Evolutionary conservation across 2,329 filamentous ascomycete species (phyloP).

Genomic region (Dendrostoma leiphaemia): DNA sequence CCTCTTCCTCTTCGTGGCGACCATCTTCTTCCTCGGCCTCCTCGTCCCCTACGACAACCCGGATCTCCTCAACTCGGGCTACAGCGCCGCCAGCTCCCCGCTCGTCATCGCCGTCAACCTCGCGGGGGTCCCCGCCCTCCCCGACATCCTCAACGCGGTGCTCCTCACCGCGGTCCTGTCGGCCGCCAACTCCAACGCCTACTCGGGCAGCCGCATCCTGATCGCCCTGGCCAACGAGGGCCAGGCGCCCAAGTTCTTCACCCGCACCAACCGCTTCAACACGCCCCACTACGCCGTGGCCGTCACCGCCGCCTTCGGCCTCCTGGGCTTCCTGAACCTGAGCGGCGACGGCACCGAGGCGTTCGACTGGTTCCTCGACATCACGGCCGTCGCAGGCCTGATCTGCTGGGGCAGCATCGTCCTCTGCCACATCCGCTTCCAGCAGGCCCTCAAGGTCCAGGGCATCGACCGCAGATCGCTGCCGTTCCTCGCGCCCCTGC

Average conservation of each 20-base stretch:
- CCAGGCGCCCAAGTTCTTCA: constrained; percentile 49
- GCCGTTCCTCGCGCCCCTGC: constrained; percentile 26
- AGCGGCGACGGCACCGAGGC: constrained; percentile 42
- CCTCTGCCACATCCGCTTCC: constrained; percentile 30
- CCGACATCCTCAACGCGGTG: constrained; percentile 53
- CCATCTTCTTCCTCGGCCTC: constrained; percentile 58
- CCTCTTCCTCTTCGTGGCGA: constrained; percentile 59
- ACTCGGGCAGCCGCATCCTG: constrained; percentile 49
- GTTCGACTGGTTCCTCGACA: constrained; percentile 55
- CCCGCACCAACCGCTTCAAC: constrained; percentile 47
- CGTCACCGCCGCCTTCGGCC: constrained; percentile 39
- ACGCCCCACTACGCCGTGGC: constrained; percentile 48
- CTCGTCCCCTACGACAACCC: constrained; percentile 53
- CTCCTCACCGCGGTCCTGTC: constrained; percentile 53
- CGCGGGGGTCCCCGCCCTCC: constrained; percentile 46
- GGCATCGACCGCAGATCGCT: constrained; percentile 32
- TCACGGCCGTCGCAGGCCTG: constrained; percentile 42
- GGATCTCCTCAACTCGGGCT: constrained; percentile 32
- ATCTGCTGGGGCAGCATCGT: constrained; percentile 33
- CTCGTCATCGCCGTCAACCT: constrained; percentile 49
- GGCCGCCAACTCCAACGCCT: constrained; percentile 54
- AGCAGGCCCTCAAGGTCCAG: constrained; percentile 37
- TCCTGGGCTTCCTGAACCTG: constrained; percentile 47
- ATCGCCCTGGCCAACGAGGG: constrained; percentile 52
- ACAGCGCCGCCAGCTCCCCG: constrained; percentile 50